phyloP scores from a whole-genome alignment of 306 rosid species.

The Herpetospermum pedunculosum region DNA sequence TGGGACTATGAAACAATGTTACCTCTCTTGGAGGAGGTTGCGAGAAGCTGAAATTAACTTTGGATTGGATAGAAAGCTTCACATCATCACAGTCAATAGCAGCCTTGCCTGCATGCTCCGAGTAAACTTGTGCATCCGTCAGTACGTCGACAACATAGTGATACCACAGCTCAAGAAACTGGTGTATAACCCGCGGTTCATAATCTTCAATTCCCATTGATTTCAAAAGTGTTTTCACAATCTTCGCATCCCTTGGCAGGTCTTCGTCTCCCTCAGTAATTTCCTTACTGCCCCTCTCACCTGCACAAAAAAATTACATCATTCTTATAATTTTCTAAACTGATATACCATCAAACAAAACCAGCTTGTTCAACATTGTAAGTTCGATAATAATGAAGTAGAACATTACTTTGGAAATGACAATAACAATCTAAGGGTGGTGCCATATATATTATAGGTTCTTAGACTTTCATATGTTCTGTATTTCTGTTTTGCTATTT shows the following conservation, averaged over 20 bases:
- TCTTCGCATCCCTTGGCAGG: conserved; percentile 84
- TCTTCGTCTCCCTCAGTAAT: conserved; percentile 79
- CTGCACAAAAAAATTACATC: background rate
- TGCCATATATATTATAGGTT: background rate
- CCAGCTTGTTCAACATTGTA: background rate
- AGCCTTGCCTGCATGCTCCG: conserved; percentile 76
- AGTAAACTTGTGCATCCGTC: conserved; percentile 85
- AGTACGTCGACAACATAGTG: conserved; percentile 78
- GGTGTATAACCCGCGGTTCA: conserved; percentile 74
- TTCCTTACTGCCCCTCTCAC: background rate
- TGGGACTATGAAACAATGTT: conserved; percentile 4
- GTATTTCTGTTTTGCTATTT: background rate
- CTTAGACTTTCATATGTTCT: background rate
- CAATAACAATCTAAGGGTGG: background rate
- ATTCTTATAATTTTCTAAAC: background rate
- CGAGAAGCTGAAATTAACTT: conserved; percentile 84
- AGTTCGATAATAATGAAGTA: background rate
- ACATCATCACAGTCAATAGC: conserved; percentile 75
- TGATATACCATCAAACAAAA: background rate
- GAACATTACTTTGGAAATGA: background rate
- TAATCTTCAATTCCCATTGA: conserved; percentile 90
- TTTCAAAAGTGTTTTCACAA: conserved; percentile 58
- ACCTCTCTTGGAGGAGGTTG: conserved; percentile 99
- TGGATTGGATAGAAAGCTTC: conserved; percentile 87
- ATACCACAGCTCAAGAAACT: conserved; percentile 86